Evolutionary conservation across 164 flowering plant species (phyloP).

Genomic region (Protea cynaroides): DNA sequence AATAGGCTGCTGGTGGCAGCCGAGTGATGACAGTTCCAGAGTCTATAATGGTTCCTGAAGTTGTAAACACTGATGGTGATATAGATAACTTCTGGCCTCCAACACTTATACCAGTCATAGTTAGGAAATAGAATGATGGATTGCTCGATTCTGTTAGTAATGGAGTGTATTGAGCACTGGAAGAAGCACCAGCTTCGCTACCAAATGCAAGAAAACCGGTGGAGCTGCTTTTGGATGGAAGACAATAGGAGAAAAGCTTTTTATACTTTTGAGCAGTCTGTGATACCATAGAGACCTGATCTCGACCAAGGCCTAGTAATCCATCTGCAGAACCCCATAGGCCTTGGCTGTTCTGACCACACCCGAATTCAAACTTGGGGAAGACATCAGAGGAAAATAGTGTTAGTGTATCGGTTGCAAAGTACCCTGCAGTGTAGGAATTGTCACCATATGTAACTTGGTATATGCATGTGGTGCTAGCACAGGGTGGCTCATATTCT

Average conservation of each 20-base stretch:
- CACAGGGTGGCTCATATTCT: too few species aligned
- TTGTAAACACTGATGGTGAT: background rate
- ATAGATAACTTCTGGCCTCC: slow-evolving; percentile 1
- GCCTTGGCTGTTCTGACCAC: background rate
- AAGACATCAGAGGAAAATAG: slow-evolving; percentile 3
- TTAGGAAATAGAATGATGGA: slow-evolving; percentile 17
- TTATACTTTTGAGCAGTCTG: background rate
- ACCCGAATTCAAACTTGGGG: slow-evolving; percentile 3
- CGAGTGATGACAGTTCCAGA: slow-evolving; percentile 48
- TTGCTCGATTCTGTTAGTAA: background rate
- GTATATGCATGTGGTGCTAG: background rate
- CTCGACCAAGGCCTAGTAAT: background rate
- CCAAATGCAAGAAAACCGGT: slow-evolving; percentile 18
- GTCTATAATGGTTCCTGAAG: slow-evolving; percentile 28
- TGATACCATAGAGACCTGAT: background rate
- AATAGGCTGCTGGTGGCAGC: slow-evolving; percentile 30
- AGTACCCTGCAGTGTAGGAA: slow-evolving; percentile 1
- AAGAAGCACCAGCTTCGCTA: background rate
- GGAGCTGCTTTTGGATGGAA: slow-evolving; percentile 11
- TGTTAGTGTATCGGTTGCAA: slow-evolving; percentile 2
- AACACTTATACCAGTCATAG: slow-evolving; percentile 11
- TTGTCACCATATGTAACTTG: background rate
- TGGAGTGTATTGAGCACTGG: slow-evolving; percentile 8
- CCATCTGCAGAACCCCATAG: background rate
- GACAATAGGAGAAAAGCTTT: slow-evolving; percentile 18